Percentiles rank a stretch among this genome's conserved stretches.
Evolutionary conservation across 2,329 filamentous ascomycete genomes (phyloP).

Genomic region (Cordyceps cateniannulata): DNA sequence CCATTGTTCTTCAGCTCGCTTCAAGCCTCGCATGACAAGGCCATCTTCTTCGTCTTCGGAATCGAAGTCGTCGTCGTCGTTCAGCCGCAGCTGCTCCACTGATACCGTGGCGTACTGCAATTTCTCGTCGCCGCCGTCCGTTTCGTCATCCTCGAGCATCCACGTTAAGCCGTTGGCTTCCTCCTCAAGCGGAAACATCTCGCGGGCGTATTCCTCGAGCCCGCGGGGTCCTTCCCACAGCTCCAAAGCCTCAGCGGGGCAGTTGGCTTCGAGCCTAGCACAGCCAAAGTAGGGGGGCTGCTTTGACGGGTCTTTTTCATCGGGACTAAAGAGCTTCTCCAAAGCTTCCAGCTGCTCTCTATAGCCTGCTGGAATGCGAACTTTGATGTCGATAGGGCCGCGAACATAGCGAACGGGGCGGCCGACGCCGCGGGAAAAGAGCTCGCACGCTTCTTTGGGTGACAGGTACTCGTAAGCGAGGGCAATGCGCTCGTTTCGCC

Average conservation of each 20-base stretch:
- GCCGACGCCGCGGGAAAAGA: conserved; percentile 72
- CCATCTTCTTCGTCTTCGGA: conserved; percentile 52
- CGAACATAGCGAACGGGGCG: conserved; percentile 72
- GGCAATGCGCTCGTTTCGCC: conserved; percentile 73
- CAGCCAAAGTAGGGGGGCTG: conserved; percentile 61
- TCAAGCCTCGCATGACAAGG: conserved; percentile 49
- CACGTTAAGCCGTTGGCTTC: conserved; percentile 88
- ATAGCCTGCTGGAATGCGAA: conserved; percentile 83
- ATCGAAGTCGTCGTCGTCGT: conserved; percentile 36
- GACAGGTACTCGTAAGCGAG: conserved; percentile 86
- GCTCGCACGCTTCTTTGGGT: conserved; percentile 72
- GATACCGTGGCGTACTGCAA: conserved; percentile 28
- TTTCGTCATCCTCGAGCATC: conserved; percentile 63
- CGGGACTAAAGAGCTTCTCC: conserved; percentile 51
- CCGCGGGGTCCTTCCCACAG: conserved; percentile 90
- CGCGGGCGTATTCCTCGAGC: conserved; percentile 88
- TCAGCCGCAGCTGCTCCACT: conserved; percentile 34
- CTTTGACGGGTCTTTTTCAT: conserved; percentile 44
- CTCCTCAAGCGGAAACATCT: conserved; percentile 92
- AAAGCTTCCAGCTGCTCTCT: conserved; percentile 73
- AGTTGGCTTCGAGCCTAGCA: conserved; percentile 49
- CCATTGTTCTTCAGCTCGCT: conserved; percentile 55
- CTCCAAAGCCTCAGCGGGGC: conserved; percentile 68
- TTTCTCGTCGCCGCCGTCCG: conserved; percentile 31
- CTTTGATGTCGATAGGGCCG: conserved; percentile 74